These are phyloP conservation scores for Trametes versicolor DNA, from an alignment of 1,284 basidiomycete genomes.

Conservation along the genomic window DNA sequence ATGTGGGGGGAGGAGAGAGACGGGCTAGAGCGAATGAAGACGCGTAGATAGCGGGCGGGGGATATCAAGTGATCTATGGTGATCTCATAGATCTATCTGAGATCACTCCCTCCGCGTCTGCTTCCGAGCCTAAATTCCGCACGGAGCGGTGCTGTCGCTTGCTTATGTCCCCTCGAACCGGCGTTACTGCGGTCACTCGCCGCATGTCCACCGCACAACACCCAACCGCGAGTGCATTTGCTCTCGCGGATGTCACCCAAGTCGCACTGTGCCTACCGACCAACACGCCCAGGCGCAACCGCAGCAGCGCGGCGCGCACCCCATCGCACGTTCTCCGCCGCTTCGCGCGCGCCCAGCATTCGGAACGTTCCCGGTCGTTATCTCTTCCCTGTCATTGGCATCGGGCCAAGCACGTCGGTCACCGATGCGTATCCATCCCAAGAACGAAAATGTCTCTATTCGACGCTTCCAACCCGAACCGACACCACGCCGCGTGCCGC, in stretches of 20 bases:
- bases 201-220: constrained; percentile 36
- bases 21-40: constrained; percentile 24
- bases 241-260: constrained; percentile 8
- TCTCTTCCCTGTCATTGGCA: not conserved
- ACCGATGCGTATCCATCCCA: constrained; percentile 19
- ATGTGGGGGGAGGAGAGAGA: constrained; percentile 23
- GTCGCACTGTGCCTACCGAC: not conserved
- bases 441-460: constrained; percentile 16
- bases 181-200: constrained; percentile 43
- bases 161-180: constrained; percentile 30
- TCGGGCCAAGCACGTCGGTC: constrained; percentile 17
- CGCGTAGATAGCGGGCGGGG: constrained; percentile 30
- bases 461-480: constrained; percentile 11
- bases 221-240: not conserved
- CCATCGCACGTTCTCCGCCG: constrained; percentile 12
- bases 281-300: constrained; percentile 5
- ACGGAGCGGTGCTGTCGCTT: constrained; percentile 17
- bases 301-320: constrained; percentile 8
- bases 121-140: constrained; percentile 25
- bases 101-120: constrained; percentile 8
- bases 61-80: constrained; percentile 34
- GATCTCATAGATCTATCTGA: constrained; percentile 32
- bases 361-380: constrained; percentile 14
- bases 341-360: constrained; percentile 18
- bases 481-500: constrained; percentile 13